These are phyloP conservation scores for Ensete glaucum DNA, from an alignment of 176 grass and related monocot species.

Conservation along the genomic window DNA sequence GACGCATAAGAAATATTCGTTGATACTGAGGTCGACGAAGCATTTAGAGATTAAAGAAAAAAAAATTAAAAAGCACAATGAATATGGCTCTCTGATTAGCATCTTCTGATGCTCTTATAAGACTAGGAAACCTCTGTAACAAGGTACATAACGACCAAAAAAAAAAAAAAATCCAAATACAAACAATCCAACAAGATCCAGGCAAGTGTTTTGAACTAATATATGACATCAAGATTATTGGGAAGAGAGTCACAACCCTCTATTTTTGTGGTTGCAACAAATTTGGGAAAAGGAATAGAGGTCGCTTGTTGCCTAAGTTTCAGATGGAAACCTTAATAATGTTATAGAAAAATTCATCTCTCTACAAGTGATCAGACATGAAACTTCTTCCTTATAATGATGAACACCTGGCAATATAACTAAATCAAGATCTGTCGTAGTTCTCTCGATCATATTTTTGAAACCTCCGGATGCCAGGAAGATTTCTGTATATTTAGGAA, in stretches of 20 bases:
- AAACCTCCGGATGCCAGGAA: background rate
- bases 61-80: too few relatives aligned
- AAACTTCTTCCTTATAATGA: background rate
- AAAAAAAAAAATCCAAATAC: too few relatives aligned
- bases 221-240: background rate
- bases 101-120: background rate
- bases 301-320: background rate
- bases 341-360: background rate
- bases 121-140: background rate
- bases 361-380: background rate
- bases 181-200: background rate
- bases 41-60: too few relatives aligned
- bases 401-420: background rate
- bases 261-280: background rate
- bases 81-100: too few relatives aligned
- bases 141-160: too few relatives aligned
- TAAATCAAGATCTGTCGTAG: background rate
- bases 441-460: background rate
- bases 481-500: background rate
- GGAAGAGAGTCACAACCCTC: background rate
- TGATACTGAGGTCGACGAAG: too few relatives aligned
- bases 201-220: background rate
- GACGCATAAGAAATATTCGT: too few relatives aligned
- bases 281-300: background rate
- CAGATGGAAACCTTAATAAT: background rate